These are phyloP conservation scores for Microbotryum silenes-acaulis DNA, from an alignment of 1,284 basidiomycete genomes.

Conservation along the genomic window DNA sequence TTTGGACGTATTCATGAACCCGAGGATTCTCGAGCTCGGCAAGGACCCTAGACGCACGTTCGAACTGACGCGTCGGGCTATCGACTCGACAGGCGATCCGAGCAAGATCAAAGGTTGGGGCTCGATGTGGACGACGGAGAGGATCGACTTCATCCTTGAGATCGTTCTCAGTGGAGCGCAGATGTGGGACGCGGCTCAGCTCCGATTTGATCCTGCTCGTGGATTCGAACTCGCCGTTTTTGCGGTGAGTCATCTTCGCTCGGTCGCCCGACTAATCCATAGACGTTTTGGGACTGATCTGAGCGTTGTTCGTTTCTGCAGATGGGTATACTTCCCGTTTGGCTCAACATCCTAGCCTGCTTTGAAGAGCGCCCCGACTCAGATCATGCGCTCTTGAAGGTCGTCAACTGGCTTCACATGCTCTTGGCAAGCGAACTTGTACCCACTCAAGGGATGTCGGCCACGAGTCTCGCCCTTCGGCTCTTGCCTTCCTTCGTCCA, in stretches of 20 bases:
- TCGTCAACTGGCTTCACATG: too few relatives aligned
- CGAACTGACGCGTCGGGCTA: background rate
- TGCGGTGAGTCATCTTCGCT: background rate
- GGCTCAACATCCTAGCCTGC: too few relatives aligned
- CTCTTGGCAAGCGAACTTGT: too few relatives aligned
- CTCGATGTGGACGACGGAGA: conserved; percentile 5
- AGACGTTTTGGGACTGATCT: background rate
- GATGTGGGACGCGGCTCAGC: background rate
- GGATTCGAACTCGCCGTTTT: background rate
- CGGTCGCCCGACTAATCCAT: background rate
- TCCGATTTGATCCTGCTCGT: background rate
- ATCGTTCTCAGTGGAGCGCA: background rate
- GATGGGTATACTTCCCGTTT: too few relatives aligned
- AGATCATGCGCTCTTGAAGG: too few relatives aligned
- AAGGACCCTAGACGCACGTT: too few relatives aligned
- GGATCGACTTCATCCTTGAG: conserved; percentile 8
- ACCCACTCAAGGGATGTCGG: too few relatives aligned
- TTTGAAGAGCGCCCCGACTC: too few relatives aligned
- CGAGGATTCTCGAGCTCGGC: too few relatives aligned
- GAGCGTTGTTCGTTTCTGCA: background rate
- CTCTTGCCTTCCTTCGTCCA: too few relatives aligned
- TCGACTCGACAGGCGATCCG: conserved; percentile 5
- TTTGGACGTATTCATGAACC: too few relatives aligned
- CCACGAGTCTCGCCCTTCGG: too few relatives aligned
- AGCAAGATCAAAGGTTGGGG: conserved; percentile 11